phyloP scores from a whole-genome alignment of 768 basidiomycete species.

The Leccinellum albellum region DNA sequence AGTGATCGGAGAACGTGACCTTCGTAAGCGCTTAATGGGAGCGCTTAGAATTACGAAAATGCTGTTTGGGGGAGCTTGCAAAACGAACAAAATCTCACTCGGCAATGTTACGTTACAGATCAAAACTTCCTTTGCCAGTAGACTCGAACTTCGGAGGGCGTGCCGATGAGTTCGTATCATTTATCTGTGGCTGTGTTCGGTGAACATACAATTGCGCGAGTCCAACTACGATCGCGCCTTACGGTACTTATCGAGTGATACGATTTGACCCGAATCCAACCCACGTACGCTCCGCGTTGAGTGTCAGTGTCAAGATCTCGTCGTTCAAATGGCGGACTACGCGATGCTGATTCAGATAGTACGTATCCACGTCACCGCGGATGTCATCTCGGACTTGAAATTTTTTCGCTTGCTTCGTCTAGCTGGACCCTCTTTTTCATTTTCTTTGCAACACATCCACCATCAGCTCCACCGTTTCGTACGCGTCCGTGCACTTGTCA shows the following conservation, averaged over 20 bases:
- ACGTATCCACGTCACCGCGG: slow-evolving; percentile 3
- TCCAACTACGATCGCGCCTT: no score
- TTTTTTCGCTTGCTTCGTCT: background rate
- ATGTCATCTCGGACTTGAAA: slow-evolving; percentile 20
- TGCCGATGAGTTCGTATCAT: no score
- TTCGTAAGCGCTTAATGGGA: no score
- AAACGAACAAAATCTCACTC: no score
- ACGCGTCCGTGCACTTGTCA: background rate
- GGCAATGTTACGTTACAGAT: no score
- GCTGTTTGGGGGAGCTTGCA: no score
- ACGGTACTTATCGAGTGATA: background rate
- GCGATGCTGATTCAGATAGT: background rate
- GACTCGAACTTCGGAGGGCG: no score
- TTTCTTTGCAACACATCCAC: background rate
- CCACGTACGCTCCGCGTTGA: background rate
- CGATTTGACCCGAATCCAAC: background rate
- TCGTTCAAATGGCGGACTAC: background rate
- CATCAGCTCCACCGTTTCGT: slow-evolving; percentile 1
- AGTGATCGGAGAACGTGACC: no score
- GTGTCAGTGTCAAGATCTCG: background rate
- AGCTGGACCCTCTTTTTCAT: slow-evolving; percentile 21
- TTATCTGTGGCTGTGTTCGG: no score
- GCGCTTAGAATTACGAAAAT: no score
- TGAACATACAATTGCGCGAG: no score
- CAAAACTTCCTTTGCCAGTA: no score